Conservation (phyloP, 805 yeast genomes). For the Wickerhamiella hasegawae region DNA sequence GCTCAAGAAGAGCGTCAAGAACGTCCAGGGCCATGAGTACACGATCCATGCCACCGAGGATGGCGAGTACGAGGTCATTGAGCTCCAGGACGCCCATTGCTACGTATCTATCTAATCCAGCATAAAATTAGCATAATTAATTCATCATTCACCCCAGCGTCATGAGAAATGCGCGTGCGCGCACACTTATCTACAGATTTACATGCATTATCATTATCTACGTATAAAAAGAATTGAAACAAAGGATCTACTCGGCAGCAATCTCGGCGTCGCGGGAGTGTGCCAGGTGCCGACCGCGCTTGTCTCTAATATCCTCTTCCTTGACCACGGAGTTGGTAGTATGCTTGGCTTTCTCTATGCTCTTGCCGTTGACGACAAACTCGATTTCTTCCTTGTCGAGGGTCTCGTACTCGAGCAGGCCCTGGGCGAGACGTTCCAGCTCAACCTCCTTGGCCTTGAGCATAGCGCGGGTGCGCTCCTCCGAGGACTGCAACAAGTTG, state of each 20-base stretch:
- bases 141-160: too few species aligned
- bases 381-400: conserved; percentile 83
- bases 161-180: background rate
- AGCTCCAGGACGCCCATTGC: conserved; percentile 77
- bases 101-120: conserved; percentile 2
- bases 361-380: conserved; percentile 66
- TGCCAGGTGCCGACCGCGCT: conserved; percentile 6
- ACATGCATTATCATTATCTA: too few species aligned
- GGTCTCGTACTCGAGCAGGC: conserved; percentile 88
- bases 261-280: background rate
- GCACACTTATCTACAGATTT: background rate
- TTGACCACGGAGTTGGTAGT: conserved; percentile 65
- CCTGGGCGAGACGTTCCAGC: conserved; percentile 78
- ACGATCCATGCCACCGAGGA: conserved; percentile 65
- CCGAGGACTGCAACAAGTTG: conserved; percentile 54
- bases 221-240: too few species aligned
- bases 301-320: conserved; percentile 20
- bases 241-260: too few species aligned
- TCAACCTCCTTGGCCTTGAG: conserved; percentile 49
- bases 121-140: too few species aligned
- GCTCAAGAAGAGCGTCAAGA: conserved; percentile 37
- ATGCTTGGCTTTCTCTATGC: conserved; percentile 43
- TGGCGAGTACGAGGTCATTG: conserved; percentile 88
- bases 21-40: conserved; percentile 54
- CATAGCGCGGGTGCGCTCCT: conserved; percentile 58